Evolutionary conservation across 2,329 filamentous ascomycete genomes (phyloP).

Genomic region (Ustilaginoidea virens): DNA sequence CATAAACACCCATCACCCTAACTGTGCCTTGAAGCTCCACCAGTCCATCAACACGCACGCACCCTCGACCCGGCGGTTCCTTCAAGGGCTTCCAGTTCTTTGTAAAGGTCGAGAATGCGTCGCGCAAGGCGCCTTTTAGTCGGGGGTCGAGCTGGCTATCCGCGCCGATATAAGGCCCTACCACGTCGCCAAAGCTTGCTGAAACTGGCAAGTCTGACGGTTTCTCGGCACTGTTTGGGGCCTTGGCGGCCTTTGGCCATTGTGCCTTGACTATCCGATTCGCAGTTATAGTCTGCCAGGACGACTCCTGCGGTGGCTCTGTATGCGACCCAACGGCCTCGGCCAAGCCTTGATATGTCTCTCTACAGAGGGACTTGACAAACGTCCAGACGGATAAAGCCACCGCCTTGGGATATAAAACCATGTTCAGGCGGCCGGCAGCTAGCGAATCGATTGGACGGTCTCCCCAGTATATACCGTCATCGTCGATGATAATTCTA

Average conservation of each 20-base stretch:
- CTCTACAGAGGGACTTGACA: slow-evolving; percentile 27
- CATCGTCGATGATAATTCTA: slow-evolving; percentile 34
- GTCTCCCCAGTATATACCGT: slow-evolving; percentile 30
- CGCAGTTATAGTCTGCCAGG: slow-evolving; percentile 17
- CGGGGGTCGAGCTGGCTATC: slow-evolving; percentile 20
- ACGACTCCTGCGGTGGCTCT: slow-evolving; percentile 11
- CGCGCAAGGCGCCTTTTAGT: slow-evolving; percentile 16
- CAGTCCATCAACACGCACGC: slow-evolving; percentile 35
- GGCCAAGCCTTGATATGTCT: slow-evolving; percentile 27
- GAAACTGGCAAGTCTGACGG: slow-evolving; percentile 11
- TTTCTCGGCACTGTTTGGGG: slow-evolving; percentile 11
- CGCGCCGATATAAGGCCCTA: slow-evolving; percentile 11
- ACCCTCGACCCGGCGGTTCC: slow-evolving; percentile 31
- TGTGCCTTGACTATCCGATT: slow-evolving; percentile 11
- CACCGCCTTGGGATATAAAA: slow-evolving; percentile 37
- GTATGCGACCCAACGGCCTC: slow-evolving; percentile 28
- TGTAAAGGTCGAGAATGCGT: slow-evolving; percentile 19
- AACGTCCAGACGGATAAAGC: slow-evolving; percentile 37
- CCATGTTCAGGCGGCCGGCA: slow-evolving; percentile 29
- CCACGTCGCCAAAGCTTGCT: slow-evolving; percentile 11
- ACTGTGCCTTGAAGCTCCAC: slow-evolving; percentile 34
- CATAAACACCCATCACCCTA: slow-evolving; percentile 33
- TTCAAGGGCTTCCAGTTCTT: slow-evolving; percentile 31
- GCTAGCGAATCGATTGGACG: slow-evolving; percentile 31
- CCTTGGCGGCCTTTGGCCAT: slow-evolving; percentile 10